phyloP scores from a whole-genome alignment of 495 filamentous ascomycete species.

The Penicillium soppii region DNA sequence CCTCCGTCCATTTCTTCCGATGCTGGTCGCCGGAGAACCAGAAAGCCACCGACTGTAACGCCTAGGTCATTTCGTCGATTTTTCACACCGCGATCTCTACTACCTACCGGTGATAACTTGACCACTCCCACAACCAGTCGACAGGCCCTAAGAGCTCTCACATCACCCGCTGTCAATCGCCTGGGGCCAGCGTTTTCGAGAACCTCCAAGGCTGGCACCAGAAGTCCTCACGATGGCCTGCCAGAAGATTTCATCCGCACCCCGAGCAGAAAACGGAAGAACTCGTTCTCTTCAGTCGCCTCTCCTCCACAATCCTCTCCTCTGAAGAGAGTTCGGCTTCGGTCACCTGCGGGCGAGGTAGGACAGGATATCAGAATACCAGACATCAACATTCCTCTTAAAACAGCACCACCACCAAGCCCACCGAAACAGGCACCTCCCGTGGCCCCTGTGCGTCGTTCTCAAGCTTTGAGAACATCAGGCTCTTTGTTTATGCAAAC shows the following conservation, averaged over 20 bases:
- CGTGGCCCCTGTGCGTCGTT: constrained; percentile 39
- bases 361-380: constrained; percentile 29
- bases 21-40: constrained; percentile 42
- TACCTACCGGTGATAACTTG: constrained; percentile 40
- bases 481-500: constrained; percentile 43
- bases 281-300: constrained; percentile 44
- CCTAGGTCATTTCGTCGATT: constrained; percentile 77
- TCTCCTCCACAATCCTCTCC: constrained; percentile 60
- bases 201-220: constrained; percentile 34
- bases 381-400: constrained; percentile 29
- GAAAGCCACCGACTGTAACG: constrained; percentile 59
- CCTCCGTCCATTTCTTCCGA: constrained; percentile 49
- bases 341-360: constrained; percentile 29
- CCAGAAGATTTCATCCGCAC: constrained; percentile 33
- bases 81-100: constrained; percentile 68
- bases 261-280: constrained; percentile 44
- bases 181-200: constrained; percentile 47
- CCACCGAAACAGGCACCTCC: constrained; percentile 24
- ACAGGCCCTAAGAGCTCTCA: constrained; percentile 69
- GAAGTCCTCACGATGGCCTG: constrained; percentile 27
- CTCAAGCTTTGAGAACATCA: constrained; percentile 41
- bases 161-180: constrained; percentile 61
- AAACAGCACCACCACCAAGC: constrained; percentile 11
- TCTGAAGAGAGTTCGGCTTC: constrained; percentile 40
- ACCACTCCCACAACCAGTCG: constrained; percentile 53